Evolutionary conservation across 257 asterid genomes (phyloP).

Genomic region (Salvia splendens): DNA sequence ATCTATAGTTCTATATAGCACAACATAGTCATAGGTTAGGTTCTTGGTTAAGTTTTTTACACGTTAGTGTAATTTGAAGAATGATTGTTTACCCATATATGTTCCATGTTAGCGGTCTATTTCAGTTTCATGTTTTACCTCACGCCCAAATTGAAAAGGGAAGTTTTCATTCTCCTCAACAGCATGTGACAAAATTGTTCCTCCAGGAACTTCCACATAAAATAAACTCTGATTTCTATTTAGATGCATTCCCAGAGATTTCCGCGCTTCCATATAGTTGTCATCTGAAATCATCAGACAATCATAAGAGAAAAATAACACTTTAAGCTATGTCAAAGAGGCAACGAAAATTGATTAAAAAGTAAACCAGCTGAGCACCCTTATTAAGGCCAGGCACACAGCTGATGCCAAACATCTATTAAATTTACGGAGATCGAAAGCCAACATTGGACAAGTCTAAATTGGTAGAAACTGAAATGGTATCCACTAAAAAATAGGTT

Average conservation of each 20-base stretch:
- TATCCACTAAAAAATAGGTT: neutral
- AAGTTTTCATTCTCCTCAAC: conserved; percentile 81
- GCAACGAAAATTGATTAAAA: neutral
- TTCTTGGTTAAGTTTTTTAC: too few relatives aligned
- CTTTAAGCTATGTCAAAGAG: neutral
- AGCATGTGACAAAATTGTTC: conserved; percentile 62
- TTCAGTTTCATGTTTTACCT: conserved; percentile 50
- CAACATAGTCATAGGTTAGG: too few relatives aligned
- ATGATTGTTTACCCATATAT: too few relatives aligned
- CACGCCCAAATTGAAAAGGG: conserved; percentile 95
- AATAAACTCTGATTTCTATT: conserved; percentile 68
- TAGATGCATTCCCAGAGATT: conserved; percentile 51
- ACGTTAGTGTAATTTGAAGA: too few relatives aligned
- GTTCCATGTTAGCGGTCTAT: too few relatives aligned
- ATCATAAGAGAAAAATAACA: conserved; percentile 14
- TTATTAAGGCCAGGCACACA: conserved; percentile 18
- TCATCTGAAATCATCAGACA: conserved; percentile 53
- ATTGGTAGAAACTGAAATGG: neutral
- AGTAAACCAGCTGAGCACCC: conserved; percentile 6
- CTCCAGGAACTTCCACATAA: conserved; percentile 91
- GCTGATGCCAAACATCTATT: conserved; percentile 20
- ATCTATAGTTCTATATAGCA: too few relatives aligned
- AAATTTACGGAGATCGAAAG: neutral
- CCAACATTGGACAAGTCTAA: conserved; percentile 8
- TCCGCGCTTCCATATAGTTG: conserved; percentile 54